Evolutionary conservation across 306 rosid species (phyloP), one percentile per base, ranked within the genome.

Genomic region (Hylodesmum podocarpum): DNA sequence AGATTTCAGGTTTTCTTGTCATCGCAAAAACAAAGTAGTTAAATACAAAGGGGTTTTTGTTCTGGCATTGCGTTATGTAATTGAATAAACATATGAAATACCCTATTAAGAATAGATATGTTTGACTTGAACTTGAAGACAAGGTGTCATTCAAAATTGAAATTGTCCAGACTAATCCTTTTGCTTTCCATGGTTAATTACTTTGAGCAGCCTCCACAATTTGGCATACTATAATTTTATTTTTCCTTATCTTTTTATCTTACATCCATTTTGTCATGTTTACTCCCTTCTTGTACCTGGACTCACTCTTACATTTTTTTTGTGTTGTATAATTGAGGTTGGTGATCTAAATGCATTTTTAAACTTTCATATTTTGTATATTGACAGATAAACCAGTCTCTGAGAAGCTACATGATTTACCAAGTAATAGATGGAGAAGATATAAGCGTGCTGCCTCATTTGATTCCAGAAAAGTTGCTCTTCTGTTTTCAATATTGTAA

Each of bases 401-500:
- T 22, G 97, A 94, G 85, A 91, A 86, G 84, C 70, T 87, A 61
- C 88, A 90, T 50, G 98, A 94, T 79, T 40, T 76, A 68, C 86
- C 96, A 43, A 90, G 80, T 73, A 91, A 88, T 86, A 86, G 80
- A 66, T 89, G 93, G 90, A 90, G 96, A 85, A 88, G 88, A 88
- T 91, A 84, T 77, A 90, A 87, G 84, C 91, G 96, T 41, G 70
- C 86, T 51, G 85, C 96, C 78, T 94, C 94, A n/a, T 83, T 94
- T 41, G 91, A 90, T 81, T 94, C 98, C 62, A 85, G 97, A 89
- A 91, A 90, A 86, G 87, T 90, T 3, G 97, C 95, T 46, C 85
- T 94, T 70, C 93, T 90, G 40, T 94, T 94, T 88, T 94, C 98
- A 72, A 62, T 94, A 86, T 66, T 91, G 97, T 94, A 84, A 94